Evolutionary conservation across 2,329 filamentous ascomycete species (phyloP).

Genomic region (Arthrobotrys megalospora): DNA sequence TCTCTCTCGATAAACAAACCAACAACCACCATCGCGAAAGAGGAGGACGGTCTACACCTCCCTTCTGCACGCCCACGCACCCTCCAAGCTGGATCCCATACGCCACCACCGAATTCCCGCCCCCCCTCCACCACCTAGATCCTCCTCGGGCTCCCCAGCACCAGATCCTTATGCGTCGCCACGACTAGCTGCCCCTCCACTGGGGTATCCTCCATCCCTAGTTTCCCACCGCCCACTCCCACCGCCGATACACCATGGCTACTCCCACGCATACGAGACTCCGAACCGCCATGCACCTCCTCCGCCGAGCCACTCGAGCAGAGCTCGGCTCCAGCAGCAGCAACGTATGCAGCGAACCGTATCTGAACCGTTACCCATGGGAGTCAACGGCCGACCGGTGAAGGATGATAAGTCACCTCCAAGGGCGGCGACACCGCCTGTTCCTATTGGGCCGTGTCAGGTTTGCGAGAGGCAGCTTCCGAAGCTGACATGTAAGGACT

Average conservation of each 20-base stretch:
- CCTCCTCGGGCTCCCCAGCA: slow-evolving; percentile 49
- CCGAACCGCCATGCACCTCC: slow-evolving; percentile 56
- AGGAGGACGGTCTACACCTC: slow-evolving; percentile 20
- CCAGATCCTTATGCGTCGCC: slow-evolving; percentile 56
- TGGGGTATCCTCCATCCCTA: slow-evolving; percentile 52
- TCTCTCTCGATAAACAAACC: slow-evolving; percentile 27
- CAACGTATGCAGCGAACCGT: slow-evolving; percentile 59
- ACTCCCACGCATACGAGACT: slow-evolving; percentile 52
- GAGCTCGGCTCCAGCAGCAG: slow-evolving; percentile 60
- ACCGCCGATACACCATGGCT: slow-evolving; percentile 58
- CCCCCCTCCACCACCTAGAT: slow-evolving; percentile 53
- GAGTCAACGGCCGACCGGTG: slow-evolving; percentile 37
- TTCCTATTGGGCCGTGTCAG: slow-evolving; percentile 58
- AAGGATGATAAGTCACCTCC: slow-evolving; percentile 51
- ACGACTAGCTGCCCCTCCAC: slow-evolving; percentile 57
- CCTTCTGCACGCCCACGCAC: slow-evolving; percentile 17
- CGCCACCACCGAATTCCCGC: slow-evolving; percentile 60
- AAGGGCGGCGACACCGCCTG: slow-evolving; percentile 42
- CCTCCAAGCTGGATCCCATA: slow-evolving; percentile 60
- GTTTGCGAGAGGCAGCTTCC: slow-evolving; percentile 62
- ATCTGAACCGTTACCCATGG: slow-evolving; percentile 41
- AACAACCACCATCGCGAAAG: slow-evolving; percentile 30
- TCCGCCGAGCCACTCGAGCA: slow-evolving; percentile 57
- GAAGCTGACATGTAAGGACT: slow-evolving; percentile 62
- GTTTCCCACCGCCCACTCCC: slow-evolving; percentile 57